Evolutionary conservation across 257 asterid species (phyloP), one percentile per base, ranked within the genome.

Genomic region (Lycium barbarum): DNA sequence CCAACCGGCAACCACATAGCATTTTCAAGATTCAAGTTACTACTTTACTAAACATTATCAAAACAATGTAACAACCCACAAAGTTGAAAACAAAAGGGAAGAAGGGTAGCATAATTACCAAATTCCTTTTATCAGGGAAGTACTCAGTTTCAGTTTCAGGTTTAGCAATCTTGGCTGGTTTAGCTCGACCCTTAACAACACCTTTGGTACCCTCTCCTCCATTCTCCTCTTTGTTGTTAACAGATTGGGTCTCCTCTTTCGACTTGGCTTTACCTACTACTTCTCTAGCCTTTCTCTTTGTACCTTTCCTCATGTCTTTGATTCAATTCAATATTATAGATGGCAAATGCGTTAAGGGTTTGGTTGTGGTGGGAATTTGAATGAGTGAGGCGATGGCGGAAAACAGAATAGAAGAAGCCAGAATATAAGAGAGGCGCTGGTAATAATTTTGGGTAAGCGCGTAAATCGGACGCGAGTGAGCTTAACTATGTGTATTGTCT

Each of bases 41-140:
- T 38, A 72, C 40, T 13, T 3, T 38, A 72, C 40, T 13, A 2
- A 36, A 9, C 11, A 17, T 57, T 26, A 58, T 18, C 66, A 15
- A 57, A 45, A 18, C 18, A 47, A 73, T 67, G 33, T 26, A 20
- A 40, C 79, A 57, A 54, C 55, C 38, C 13, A 40, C 45, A 81
- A 26, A 3, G 51, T 54, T 45, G 11, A 26, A 67, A 57, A 11
- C 38, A 26, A 40, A 40, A 40, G 6, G 65, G 22, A 18, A 58
- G 43, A 0, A 40, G 45, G 0, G 4, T 9, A 26, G 53, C 40
- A 40, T 40, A 3, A 22, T 71, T 92, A 95, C 98, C 94, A 95
- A 86, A 88, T 92, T 93, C 58, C 98, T 93, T 91, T 88, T 88
- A 51, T 95, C 98, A 0, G 88, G 89, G 74, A 95, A 93, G 88